Evolutionary conservation across 352 stramenopile species (phyloP), one percentile per base, ranked within the genome.

Genomic region (Phytopythium boreale): DNA sequence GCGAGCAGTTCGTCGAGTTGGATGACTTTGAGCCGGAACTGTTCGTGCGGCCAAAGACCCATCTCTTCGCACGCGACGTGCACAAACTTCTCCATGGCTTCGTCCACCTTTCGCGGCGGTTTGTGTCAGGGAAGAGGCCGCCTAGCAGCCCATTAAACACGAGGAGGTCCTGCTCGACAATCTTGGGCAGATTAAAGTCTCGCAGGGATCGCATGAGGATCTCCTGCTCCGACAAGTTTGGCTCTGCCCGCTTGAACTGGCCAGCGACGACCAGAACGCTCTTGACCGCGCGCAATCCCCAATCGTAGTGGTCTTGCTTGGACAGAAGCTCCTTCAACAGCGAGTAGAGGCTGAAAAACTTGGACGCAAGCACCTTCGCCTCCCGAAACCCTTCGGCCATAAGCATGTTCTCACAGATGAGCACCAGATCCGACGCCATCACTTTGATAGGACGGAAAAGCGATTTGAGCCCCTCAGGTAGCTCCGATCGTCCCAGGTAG

Each of bases 321-420:
- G 89, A 97, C 0, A 98, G 77, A 22, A 98, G 75, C 64, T 98
- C 92, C 44, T 90, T 82, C 14, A 98, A 76, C 29, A 98, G 75
- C 37, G 90, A 96, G 67, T 98, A 98, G 7, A 98, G 71, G 51
- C 90, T 96, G 63, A 97, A 98, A 52, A 98, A 98, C 70, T 98
- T 98, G 47, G 89, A 92, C 6, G 95, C 95, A 6, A 98, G 77
- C 17, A 90, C 56, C 66, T 98, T 98, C 10, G 93, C 92, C 49
- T 97, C 81, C 62, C 90, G 84, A 68, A 98, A 98, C 3, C 96
- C 96, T 67, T 98, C 90, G 17, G 92, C 93, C 94, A 98, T 98
- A 19, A 98, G 82, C 92, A 98, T 98, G 63, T 98, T 98, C 75
- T 98, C 96, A 62, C 92, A 98, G 52, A 98, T 98, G 19, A 98